Evolutionary conservation across 2,329 filamentous ascomycete species (phyloP).

Genomic region (Thermothelomyces thermophilus): DNA sequence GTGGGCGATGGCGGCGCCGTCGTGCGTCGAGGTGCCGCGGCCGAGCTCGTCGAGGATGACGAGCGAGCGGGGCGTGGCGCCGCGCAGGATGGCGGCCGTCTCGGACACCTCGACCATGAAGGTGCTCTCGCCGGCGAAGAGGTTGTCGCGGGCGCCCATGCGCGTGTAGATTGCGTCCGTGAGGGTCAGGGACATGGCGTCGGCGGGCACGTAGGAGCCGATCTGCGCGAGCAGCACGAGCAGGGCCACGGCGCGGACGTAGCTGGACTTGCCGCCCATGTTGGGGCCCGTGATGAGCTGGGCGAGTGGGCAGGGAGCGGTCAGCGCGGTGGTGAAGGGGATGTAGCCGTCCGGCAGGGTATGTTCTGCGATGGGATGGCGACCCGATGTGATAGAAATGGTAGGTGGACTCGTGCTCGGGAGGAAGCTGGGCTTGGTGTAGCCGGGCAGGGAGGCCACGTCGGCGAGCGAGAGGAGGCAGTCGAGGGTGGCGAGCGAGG

Average conservation of each 20-base stretch:
- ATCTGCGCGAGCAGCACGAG: conserved; percentile 92
- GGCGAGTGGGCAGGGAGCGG: conserved; percentile 59
- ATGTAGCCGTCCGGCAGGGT: conserved; percentile 81
- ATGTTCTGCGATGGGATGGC: conserved; percentile 95
- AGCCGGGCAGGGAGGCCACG: conserved; percentile 80
- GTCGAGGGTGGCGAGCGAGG: conserved; percentile 79
- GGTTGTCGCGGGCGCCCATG: conserved; percentile 94
- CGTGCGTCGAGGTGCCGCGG: conserved; percentile 87
- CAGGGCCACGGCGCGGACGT: conserved; percentile 85
- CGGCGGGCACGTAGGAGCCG: conserved; percentile 86
- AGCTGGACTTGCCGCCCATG: conserved; percentile 98
- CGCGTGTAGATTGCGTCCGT: conserved; percentile 90
- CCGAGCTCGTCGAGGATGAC: conserved; percentile 94
- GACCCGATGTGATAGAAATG: conserved; percentile 66
- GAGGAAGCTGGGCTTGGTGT: conserved; percentile 67
- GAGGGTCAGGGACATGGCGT: conserved; percentile 66
- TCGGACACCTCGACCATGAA: conserved; percentile 98
- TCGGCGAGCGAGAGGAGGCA: conserved; percentile 81
- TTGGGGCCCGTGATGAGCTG: conserved; percentile 94
- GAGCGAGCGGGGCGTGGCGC: conserved; percentile 75
- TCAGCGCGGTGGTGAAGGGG: conserved; percentile 74
- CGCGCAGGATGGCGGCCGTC: conserved; percentile 82
- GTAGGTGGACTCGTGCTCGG: conserved; percentile 56
- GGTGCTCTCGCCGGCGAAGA: conserved; percentile 88
- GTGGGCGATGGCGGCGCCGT: conserved; percentile 92